These are phyloP conservation scores for Corchorus olitorius DNA, from an alignment of 345 rosid species.

Conservation along the genomic window DNA sequence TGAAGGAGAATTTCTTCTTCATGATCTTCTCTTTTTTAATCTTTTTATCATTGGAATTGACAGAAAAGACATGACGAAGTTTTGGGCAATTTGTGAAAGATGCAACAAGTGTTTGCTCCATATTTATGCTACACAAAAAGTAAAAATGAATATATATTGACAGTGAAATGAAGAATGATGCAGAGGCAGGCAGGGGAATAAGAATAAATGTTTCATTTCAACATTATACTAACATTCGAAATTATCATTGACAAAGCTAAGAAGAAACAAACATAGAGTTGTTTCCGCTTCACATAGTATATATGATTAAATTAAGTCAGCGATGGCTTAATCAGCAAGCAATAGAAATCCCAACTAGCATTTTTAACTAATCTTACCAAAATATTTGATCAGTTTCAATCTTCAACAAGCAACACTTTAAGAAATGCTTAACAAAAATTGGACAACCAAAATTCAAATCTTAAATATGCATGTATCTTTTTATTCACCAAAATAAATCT, in stretches of 20 bases:
- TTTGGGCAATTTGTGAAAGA: neutral
- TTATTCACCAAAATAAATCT: too few species aligned
- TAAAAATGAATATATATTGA: neutral
- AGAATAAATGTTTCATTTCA: constrained; percentile 1
- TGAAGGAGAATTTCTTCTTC: neutral
- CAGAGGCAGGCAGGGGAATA: constrained; percentile 11
- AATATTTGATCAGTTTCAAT: neutral
- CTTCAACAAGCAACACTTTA: neutral
- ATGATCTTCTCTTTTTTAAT: neutral
- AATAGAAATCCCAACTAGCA: neutral
- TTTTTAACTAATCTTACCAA: neutral
- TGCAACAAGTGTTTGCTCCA: neutral
- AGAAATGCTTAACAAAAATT: neutral
- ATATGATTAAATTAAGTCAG: neutral
- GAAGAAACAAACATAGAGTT: neutral
- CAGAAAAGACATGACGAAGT: neutral
- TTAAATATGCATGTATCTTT: too few species aligned
- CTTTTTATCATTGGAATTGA: neutral
- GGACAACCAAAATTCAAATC: too few species aligned
- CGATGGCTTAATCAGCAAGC: constrained; percentile 2
- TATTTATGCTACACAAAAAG: neutral
- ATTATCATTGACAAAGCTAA: neutral
- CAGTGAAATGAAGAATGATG: neutral
- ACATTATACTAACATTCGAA: neutral
- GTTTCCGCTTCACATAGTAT: neutral